Percentiles rank a stretch among this genome's conserved stretches.
Evolutionary conservation across 768 basidiomycete species (phyloP).

Genomic region (Russula vinacea): DNA sequence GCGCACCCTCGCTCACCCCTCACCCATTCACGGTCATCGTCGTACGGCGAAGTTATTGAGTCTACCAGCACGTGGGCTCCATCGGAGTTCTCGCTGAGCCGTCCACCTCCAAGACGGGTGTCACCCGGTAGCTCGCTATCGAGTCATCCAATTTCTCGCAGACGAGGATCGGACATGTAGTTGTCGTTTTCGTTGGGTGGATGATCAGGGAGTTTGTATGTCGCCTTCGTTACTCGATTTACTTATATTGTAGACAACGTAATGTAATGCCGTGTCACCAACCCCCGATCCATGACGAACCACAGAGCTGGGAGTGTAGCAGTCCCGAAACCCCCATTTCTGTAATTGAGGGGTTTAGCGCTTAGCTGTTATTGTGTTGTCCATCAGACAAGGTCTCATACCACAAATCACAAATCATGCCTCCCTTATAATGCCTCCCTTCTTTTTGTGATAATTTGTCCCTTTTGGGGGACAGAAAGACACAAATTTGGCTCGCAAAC

Average conservation of each 20-base stretch:
- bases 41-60: slow-evolving; percentile 27
- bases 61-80: slow-evolving; percentile 24
- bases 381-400: too few species aligned
- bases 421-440: too few species aligned
- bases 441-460: too few species aligned
- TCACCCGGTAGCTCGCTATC: slow-evolving; percentile 22
- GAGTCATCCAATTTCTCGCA: not conserved
- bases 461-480: too few species aligned
- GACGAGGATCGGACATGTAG: slow-evolving; percentile 23
- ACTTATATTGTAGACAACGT: too few species aligned
- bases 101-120: slow-evolving; percentile 29
- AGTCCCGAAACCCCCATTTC: not conserved
- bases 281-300: too few species aligned
- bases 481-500: too few species aligned
- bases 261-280: too few species aligned
- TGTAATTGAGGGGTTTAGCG: not conserved
- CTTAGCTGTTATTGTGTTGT: too few species aligned
- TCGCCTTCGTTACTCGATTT: too few species aligned
- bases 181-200: not conserved
- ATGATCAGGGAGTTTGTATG: too few species aligned
- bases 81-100: slow-evolving; percentile 31
- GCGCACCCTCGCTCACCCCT: slow-evolving; percentile 27
- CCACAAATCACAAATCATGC: too few species aligned
- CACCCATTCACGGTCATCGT: slow-evolving; percentile 23
- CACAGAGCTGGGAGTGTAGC: not conserved